Evolutionary conservation across 1,139 yeast genomes (phyloP), one percentile per base, ranked within the genome.

Genomic region (Diutina neorugosa): DNA sequence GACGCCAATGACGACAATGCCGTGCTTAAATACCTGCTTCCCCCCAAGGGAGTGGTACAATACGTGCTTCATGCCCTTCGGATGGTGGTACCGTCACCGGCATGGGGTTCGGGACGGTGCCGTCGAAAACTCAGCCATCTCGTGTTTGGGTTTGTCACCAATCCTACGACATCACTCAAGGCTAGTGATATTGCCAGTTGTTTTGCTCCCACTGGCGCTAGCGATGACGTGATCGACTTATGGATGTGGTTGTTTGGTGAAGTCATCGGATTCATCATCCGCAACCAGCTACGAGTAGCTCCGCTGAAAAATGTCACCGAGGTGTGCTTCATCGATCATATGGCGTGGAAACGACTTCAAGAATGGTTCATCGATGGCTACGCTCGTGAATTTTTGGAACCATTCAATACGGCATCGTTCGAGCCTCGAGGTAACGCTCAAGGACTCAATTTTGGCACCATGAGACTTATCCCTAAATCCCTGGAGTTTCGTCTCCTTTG

Each of bases 401-500:
- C 14, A 16, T 21, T 44, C n/a, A 7, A 21, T 6, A 18, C 14
- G 11, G 34, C 8, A 14, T 14, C 18, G 12, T 44, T 21, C 9
- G 34, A 4, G 6, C 48, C 37, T 5, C 9, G 11, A 11, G 4
- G 12, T n/a, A 3, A 5, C 18, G 20, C 12, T 20, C 23, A 27
- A 16, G 7, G 14, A 8, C 21, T 23, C 21, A 46, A 46, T 16
- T 46, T 21, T 27, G 50, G 50, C 7, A n/a, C 23, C 2, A 25
- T 46, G 16, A 20, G 50, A 5, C 40, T 46, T 8, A 8, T 27
- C 3, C 50, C 50, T 1, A 46, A 46, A 18, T 3, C 37, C 4
- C 50, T 46, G 50, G 50, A 46, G 5, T 46, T 46, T 27, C 37
- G 50, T 5, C 40, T 46, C n/a, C 16, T 46, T 11, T 46, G 50